Evolutionary conservation across 257 asterid genomes (phyloP), one percentile per base, ranked within the genome.

Genomic region (Anisodus tanguticus): DNA sequence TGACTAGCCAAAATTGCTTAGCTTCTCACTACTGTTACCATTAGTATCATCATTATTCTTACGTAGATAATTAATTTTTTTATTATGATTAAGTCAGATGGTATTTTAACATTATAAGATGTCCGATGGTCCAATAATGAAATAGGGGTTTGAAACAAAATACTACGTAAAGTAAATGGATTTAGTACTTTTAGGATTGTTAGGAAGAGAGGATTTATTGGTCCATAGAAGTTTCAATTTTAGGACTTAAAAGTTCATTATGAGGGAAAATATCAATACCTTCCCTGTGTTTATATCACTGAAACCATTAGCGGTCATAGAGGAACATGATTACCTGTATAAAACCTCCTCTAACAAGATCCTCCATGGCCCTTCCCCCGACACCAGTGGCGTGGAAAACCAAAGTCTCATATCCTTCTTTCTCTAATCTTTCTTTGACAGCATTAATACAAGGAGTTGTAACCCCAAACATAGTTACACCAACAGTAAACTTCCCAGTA

Each of bases 351-450:
- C 85, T 90, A 84, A 94, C 95, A 87, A 96, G 98, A 89, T 93
- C 97, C 89, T 96, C 99, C 99, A 96, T 96, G 51, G 98, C 99
- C 89, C 95, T 95, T 60, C 98, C 99, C 84, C 99, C 99, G 10
- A 95, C 97, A 17, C 99, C 99, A 16, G 99, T 96, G 81, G 99
- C 98, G 55, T 96, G 99, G 89, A 96, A 96, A 85, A 94, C 93
- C 88, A 96, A 88, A 81, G 93, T 84, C 86, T 94, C 98, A 64
- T 87, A 96, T 57, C 98, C 99, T 92, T 96, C 98, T 85, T 83
- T 90, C 64, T 68, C 84, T 91, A 94, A 87, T 89, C 97, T 93
- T 76, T 96, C 97, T 90, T 93, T 92, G 82, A 96, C 97, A 81
- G 95, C 94, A 88, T 79, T 91, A 77, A 90, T 95, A 85, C 99